Evolutionary conservation across 2,329 filamentous ascomycete species (phyloP).

Genomic region (Clonostachys byssicola): DNA sequence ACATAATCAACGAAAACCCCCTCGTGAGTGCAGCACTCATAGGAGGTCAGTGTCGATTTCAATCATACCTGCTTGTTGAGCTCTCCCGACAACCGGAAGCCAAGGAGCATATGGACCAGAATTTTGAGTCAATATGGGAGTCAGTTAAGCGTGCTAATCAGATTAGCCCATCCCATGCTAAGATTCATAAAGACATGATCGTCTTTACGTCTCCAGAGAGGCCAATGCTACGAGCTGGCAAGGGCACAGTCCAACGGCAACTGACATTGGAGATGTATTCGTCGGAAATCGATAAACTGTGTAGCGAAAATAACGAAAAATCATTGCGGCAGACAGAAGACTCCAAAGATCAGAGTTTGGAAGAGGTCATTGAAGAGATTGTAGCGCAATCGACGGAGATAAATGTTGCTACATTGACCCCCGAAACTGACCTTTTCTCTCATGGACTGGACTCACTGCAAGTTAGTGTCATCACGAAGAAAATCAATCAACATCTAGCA

Average conservation of each 20-base stretch:
- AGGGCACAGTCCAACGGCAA: constrained; percentile 39
- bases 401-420: constrained; percentile 8
- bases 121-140: constrained; percentile 39
- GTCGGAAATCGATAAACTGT: constrained; percentile 35
- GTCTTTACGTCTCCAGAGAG: constrained; percentile 28
- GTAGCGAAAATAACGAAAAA: constrained; percentile 14
- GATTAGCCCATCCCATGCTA: constrained; percentile 38
- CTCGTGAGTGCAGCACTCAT: constrained; percentile 22
- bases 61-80: constrained; percentile 30
- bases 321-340: background rate
- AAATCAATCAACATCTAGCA: background rate
- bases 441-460: constrained; percentile 33
- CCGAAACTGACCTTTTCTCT: constrained; percentile 27
- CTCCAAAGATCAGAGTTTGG: background rate
- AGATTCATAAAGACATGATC: constrained; percentile 33
- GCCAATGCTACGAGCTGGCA: constrained; percentile 37
- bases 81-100: constrained; percentile 20
- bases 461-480: constrained; percentile 14
- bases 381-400: constrained; percentile 2
- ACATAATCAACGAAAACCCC: constrained; percentile 18
- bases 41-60: constrained; percentile 18
- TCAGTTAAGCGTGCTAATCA: constrained; percentile 34
- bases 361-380: background rate
- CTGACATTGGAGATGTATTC: constrained; percentile 32
- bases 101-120: constrained; percentile 8